Base-by-base conservation (phyloP, 1,139 yeast species). In the Blastobotrys raffinosifermentans region DNA sequence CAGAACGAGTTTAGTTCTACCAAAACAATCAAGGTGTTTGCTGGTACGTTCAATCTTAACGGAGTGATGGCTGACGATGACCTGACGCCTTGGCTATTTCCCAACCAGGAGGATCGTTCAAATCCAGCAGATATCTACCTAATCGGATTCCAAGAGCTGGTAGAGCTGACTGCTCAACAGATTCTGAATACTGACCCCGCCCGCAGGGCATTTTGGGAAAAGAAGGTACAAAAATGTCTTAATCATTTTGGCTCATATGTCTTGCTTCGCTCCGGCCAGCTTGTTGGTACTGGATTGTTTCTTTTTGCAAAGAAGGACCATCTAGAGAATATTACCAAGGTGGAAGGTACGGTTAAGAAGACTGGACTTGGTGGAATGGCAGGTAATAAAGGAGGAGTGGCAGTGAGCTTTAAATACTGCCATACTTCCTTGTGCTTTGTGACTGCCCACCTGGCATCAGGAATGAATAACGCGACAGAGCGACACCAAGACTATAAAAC, bases 361-460 rank as follows among this genome's bases (percentile, higher is more conserved):
- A 85, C 96, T 0, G 96, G 96, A 0, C 69, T 86, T 46, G 94
- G 95, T 13, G 96, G 96, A 13, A 85, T 86, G 63, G 77, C 94
- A 2, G 94, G 95, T 1, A 86, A 86, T 60, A 86, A 86, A 57
- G 96, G 96, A 17, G 96, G 91, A 2, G 86, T 89, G 45, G 94
- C 91, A 0, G 82, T 86, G 2, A 76, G 94, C 47, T 79, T 86
- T 54, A 72, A 73, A 29, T 85, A 72, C 58, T 86, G 93, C 1
- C 76, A 79, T 36, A 84, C 95, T 0, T 75, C 78, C 19, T 72
- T 93, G 48, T 87, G 93, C 43, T 73, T 89, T 47, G 66, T 93
- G n/a, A 86, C 87, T 3, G 82, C 96, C 0, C 98, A 93, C 64
- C 68, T 93, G 48, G 96, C 98, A 1, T 98, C 98, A 0, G 99